phyloP scores from a whole-genome alignment of 2,329 filamentous ascomycete genomes.

The Colletotrichum theobromicola region DNA sequence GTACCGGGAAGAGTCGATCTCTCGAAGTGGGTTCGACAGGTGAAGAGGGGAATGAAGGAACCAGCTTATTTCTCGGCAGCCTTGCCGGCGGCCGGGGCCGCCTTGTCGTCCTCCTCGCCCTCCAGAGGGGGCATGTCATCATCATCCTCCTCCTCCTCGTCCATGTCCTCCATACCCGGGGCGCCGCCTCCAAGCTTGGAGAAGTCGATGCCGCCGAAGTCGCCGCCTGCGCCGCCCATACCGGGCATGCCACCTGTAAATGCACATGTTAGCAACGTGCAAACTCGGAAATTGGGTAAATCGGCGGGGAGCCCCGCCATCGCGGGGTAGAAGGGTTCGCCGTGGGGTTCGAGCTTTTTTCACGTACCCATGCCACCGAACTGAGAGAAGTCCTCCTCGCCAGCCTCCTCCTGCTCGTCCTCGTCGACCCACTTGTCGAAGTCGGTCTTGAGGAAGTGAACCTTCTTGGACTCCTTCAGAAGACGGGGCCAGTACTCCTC shows the following conservation, averaged over 20 bases:
- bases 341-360: neutral
- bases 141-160: slow-evolving; percentile 67
- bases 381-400: slow-evolving; percentile 79
- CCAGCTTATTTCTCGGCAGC: slow-evolving; percentile 18
- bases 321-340: neutral
- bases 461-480: slow-evolving; percentile 86
- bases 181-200: slow-evolving; percentile 78
- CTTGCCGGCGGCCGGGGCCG: slow-evolving; percentile 36
- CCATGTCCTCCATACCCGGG: slow-evolving; percentile 49
- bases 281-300: neutral
- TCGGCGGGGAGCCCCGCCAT: neutral
- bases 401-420: slow-evolving; percentile 93
- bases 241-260: slow-evolving; percentile 58
- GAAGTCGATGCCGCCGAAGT: slow-evolving; percentile 91
- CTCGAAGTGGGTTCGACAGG: neutral
- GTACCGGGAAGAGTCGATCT: neutral
- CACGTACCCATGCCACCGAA: slow-evolving; percentile 69
- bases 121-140: slow-evolving; percentile 88
- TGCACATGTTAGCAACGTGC: slow-evolving; percentile 6
- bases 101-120: slow-evolving; percentile 56
- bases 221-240: slow-evolving; percentile 55
- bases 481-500: slow-evolving; percentile 95
- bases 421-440: slow-evolving; percentile 99
- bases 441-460: slow-evolving; percentile 97
- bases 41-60: neutral